Conservation (phyloP, 495 filamentous ascomycete species). For the Penicillium egyptiacum region DNA sequence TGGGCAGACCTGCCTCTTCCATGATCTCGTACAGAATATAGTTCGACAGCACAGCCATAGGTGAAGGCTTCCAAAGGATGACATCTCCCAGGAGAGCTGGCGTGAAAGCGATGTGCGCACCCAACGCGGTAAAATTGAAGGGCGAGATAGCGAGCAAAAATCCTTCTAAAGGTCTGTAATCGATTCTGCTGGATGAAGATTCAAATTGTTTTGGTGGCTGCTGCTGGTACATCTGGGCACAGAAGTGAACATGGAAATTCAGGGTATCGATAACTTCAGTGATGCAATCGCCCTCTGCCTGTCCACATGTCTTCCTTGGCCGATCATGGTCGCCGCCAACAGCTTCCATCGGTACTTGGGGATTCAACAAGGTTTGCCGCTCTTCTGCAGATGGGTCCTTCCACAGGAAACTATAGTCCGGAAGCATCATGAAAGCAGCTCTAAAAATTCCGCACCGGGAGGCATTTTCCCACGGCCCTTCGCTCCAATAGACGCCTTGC, state of each 20-base stretch:
- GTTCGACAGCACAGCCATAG: background rate
- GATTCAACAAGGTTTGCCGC: background rate
- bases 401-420: no score
- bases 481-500: no score
- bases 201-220: background rate
- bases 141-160: slow-evolving; percentile 73
- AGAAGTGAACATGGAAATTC: slow-evolving; percentile 1
- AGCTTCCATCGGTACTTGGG: slow-evolving; percentile 1
- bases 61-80: slow-evolving; percentile 1
- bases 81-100: background rate
- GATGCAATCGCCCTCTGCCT: slow-evolving; percentile 1
- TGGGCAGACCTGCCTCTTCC: background rate
- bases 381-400: background rate
- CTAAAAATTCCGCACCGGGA: no score
- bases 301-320: slow-evolving; percentile 2
- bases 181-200: background rate
- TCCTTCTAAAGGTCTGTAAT: background rate
- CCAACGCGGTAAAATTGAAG: slow-evolving; percentile 54
- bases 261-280: background rate
- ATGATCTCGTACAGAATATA: background rate
- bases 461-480: no score
- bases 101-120: background rate
- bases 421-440: no score
- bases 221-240: background rate
- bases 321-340: background rate